These are phyloP conservation scores for Fonsecaea pugnacius DNA, from an alignment of 2,329 filamentous ascomycete species.

Conservation along the genomic window DNA sequence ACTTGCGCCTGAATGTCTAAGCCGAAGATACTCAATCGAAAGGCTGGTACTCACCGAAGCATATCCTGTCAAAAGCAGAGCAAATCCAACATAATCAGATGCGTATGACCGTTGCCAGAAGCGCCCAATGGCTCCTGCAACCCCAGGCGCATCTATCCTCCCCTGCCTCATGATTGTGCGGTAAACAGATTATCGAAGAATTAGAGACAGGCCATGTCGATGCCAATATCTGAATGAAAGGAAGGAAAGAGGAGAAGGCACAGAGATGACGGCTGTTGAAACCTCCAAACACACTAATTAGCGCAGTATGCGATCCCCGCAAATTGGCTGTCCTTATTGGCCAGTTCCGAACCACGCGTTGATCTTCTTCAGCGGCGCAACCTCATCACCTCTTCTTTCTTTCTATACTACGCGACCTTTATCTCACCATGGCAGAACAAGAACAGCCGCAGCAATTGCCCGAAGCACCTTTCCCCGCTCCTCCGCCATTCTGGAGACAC, in stretches of 20 bases:
- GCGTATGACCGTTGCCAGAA: slow-evolving; percentile 76
- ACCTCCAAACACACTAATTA: background rate
- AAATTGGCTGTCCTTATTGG: slow-evolving; percentile 35
- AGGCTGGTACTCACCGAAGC: slow-evolving; percentile 42
- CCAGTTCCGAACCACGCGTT: background rate
- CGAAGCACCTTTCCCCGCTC: slow-evolving; percentile 77
- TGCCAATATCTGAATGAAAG: background rate
- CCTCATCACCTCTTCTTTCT: slow-evolving; percentile 3
- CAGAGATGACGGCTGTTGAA: background rate
- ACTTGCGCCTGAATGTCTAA: slow-evolving; percentile 64
- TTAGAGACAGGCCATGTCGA: background rate
- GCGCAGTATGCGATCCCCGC: slow-evolving; percentile 25
- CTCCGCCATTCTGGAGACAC: slow-evolving; percentile 85
- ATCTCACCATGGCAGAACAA: slow-evolving; percentile 42
- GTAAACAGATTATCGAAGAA: background rate
- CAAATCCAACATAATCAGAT: slow-evolving; percentile 82
- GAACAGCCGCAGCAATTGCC: slow-evolving; percentile 48
- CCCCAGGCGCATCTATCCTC: slow-evolving; percentile 39
- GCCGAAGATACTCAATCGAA: background rate
- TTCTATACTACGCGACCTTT: background rate
- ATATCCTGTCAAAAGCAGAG: slow-evolving; percentile 70
- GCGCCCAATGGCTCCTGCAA: slow-evolving; percentile 54
- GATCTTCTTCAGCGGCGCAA: background rate
- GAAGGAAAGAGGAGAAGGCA: background rate
- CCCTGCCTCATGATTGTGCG: slow-evolving; percentile 17